Percentiles rank a stretch among this genome's conserved stretches.
Evolutionary conservation across 768 basidiomycete species (phyloP).

Genomic region (Podaxis carcinomalis): DNA sequence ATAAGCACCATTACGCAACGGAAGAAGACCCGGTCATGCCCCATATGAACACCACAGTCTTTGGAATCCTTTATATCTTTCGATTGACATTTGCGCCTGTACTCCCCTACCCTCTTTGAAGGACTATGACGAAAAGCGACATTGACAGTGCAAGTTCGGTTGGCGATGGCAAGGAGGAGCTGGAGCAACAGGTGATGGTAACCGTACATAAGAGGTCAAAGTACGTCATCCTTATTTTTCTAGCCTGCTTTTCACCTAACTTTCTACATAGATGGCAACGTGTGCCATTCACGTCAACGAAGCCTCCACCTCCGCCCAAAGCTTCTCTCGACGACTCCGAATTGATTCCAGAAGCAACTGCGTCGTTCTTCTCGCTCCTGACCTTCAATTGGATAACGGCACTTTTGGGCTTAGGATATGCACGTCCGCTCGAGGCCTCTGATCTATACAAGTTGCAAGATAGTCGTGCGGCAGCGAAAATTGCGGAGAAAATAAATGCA

Average conservation of each 20-base stretch:
- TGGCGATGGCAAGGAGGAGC: conserved; percentile 2
- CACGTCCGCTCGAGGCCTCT: conserved; percentile 72
- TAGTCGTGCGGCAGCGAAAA: conserved; percentile 48
- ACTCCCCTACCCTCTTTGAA: neutral
- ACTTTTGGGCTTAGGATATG: conserved; percentile 70
- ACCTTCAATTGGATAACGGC: conserved; percentile 77
- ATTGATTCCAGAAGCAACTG: conserved; percentile 62
- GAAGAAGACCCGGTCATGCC: neutral
- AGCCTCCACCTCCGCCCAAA: conserved; percentile 39
- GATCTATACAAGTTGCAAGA: conserved; percentile 81
- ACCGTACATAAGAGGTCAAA: conserved; percentile 3
- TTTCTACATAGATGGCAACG: conserved; percentile 22
- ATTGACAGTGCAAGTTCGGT: conserved; percentile 3
- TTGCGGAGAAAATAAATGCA: conserved; percentile 58
- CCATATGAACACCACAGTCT: neutral
- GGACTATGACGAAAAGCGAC: conserved; percentile 2
- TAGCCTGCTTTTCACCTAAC: neutral
- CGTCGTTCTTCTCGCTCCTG: conserved; percentile 52
- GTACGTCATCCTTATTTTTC: neutral
- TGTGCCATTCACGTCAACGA: conserved; percentile 37
- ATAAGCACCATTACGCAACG: conserved; percentile 10
- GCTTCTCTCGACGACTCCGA: conserved; percentile 55
- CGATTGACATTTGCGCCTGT: neutral
- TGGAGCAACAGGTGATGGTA: neutral
- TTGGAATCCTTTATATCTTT: neutral